A percentile compares a stretch with the other conserved stretches of the same genome.
Evolutionary conservation across 768 basidiomycete species (phyloP).

Genomic region (Termitomyces sp.): DNA sequence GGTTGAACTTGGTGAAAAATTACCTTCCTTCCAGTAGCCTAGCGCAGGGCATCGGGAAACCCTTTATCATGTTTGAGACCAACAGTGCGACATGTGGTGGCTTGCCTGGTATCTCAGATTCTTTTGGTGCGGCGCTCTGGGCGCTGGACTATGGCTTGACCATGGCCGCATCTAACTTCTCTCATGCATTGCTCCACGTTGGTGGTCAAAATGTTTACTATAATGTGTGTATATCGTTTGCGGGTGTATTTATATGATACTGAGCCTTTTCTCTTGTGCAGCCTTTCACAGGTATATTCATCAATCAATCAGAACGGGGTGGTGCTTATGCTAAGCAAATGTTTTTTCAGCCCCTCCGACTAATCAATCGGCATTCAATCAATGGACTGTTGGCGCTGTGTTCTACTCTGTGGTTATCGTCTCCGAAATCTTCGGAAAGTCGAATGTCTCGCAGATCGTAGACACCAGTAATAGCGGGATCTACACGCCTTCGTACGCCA

Average conservation of each 20-base stretch:
- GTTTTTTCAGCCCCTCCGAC: conserved; percentile 34
- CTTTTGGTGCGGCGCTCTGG: conserved; percentile 63
- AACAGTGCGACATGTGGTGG: conserved; percentile 70
- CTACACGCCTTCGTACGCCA: conserved; percentile 62
- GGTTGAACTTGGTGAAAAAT: conserved; percentile 38
- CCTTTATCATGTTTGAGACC: conserved; percentile 66
- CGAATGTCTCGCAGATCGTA: conserved; percentile 58
- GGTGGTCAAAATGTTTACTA: conserved; percentile 68
- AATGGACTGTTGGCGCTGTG: conserved; percentile 72
- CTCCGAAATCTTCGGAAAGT: conserved; percentile 66
- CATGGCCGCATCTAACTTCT: conserved; percentile 56
- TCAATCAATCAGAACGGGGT: background rate
- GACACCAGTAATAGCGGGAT: conserved; percentile 53
- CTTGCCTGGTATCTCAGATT: conserved; percentile 57
- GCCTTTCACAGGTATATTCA: conserved; percentile 49
- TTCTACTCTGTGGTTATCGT: conserved; percentile 72
- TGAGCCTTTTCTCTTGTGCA: conserved; percentile 29
- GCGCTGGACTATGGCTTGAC: conserved; percentile 58
- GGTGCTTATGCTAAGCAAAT: background rate
- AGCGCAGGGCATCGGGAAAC: conserved; percentile 37
- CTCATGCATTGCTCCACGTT: conserved; percentile 48
- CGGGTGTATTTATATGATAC: conserved; percentile 9
- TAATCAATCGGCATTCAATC: conserved; percentile 48
- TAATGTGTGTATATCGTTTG: conserved; percentile 39
- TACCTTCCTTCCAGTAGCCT: conserved; percentile 47